Base-by-base conservation (phyloP, 2,329 filamentous ascomycete species). In the Metarhizium album region DNA sequence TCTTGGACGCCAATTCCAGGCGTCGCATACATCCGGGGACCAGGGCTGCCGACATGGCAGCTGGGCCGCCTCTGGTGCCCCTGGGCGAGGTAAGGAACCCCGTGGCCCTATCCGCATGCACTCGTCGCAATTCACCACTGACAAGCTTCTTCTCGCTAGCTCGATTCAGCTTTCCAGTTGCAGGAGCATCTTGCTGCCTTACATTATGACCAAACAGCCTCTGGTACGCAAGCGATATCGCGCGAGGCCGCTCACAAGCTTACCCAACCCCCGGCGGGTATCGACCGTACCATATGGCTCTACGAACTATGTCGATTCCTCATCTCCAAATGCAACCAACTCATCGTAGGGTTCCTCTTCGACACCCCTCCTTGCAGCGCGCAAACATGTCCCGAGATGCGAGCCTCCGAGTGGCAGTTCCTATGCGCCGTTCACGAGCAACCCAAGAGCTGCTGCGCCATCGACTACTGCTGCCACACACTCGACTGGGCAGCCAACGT, bases 401-500 rank as follows among this genome's bases (percentile, higher is more conserved):
- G 93, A 63, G 93, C 93, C 2, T 93, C 87, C 29, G 91, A 98
- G 73, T 98, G 93, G 93, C 93, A 98, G 70, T 98, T 97, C 63
- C 81, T 98, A 46, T 98, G 93, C 71, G 93, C 93, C 47, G 93
- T 97, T 3, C 93, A 98, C 66, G 91, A 97, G 64, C 86, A 90
- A 47, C 93, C 93, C 46, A 97, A 97, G 71, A 87, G 86, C 61
- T 98, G 93, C 73, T 96, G 91, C 68, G 93, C 93, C 48, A 96
- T 98, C 63, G 93, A 98, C 70, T 98, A 98, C 72, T 96, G 90
- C 76, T 97, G 91, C 67, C 93, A 98, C 66, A 98, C 93, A 0
- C 83, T 98, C 42, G 93, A 98, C 71, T 97, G 91, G 89, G 93
- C 93, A 2, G 90, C 89, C 52, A 95, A 94, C 61, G 87, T 91